Base-by-base conservation (phyloP, 2,329 filamentous ascomycete genomes). In the Tolypocladium capitatum region DNA sequence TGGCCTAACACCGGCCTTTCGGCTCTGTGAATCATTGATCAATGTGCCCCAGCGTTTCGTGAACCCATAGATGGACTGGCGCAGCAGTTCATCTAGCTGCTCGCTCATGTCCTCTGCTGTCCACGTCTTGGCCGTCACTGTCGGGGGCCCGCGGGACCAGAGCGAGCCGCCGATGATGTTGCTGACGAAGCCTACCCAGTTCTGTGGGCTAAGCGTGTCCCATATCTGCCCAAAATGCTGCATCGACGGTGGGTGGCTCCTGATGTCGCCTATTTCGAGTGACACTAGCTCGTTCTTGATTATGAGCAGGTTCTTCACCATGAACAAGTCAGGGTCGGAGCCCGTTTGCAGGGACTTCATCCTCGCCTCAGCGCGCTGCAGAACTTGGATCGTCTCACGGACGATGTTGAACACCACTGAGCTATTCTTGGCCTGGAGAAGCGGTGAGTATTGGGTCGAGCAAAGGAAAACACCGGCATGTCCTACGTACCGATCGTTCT, bases 271-370 rank as follows among this genome's bases (percentile, higher is more conserved):
- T 55, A 98, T 96, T 67, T 98, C 92, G 52, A 98, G 89, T 10
- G 90, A 90, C 27, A 98, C 82, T 46, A 98, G 85, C 62, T 96
- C 87, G 61, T 96, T 94, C 66, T 97, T 97, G 46, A 98, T 78
- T 45, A 96, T 83, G 45, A 98, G 83, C 2, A 98, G 76, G 62
- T 98, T 95, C 57, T 91, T 92, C 57, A 98, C 83, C 59, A 96
- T 82, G 66, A 98, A 98, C 5, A 98, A 75, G 55, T 95, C 86
- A 0, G 85, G 78, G 61, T 97, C 89, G 7, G 83, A 61, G 21
- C 75, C 72, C 48, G 65, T 60, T 53, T 72, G 74, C 52, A 78
- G 80, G 33, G 75, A 75, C 48, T 80, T 76, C 55, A 94, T 83
- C 51, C 78, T 78, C 6, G 75, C 70, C 55, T 89, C 85, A 28